Percentiles rank a stretch among this genome's conserved stretches.
These are phyloP conservation scores for Rhodotorula diobovata DNA, from an alignment of 768 basidiomycete genomes.

Conservation along the genomic window DNA sequence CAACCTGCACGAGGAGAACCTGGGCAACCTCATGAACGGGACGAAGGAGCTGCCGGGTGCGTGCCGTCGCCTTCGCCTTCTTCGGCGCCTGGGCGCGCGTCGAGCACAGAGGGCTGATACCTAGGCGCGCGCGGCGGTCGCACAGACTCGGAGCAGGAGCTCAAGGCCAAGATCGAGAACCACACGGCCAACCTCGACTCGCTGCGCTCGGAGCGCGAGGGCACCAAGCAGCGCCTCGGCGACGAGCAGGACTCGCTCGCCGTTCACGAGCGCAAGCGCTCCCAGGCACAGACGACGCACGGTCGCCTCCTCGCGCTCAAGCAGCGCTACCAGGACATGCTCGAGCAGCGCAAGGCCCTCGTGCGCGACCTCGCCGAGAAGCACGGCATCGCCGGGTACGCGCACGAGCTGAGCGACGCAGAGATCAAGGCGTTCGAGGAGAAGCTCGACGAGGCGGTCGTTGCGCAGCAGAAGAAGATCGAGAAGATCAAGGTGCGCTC, in stretches of 20 bases:
- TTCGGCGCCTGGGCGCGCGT: no score
- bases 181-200: conserved; percentile 83
- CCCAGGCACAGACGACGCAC: conserved; percentile 39
- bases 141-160: conserved; percentile 56
- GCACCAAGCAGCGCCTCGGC: conserved; percentile 90
- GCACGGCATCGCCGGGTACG: conserved; percentile 69
- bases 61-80: conserved; percentile 30
- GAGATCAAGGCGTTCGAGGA: conserved; percentile 66
- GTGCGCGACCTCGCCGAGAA: conserved; percentile 67
- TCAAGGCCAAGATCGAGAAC: conserved; percentile 96
- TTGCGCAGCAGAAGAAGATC: conserved; percentile 27
- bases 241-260: conserved; percentile 49
- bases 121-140: accelerated
- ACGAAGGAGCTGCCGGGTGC: conserved; percentile 61
- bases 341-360: conserved; percentile 65
- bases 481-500: conserved; percentile 38
- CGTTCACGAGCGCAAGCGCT: conserved; percentile 37
- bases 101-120: not conserved
- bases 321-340: conserved; percentile 70
- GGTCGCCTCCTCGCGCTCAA: conserved; percentile 70
- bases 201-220: conserved; percentile 80
- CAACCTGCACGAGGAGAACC: conserved; percentile 59
- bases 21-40: conserved; percentile 43
- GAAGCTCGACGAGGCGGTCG: conserved; percentile 55
- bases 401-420: conserved; percentile 62